A percentile compares a stretch with the other conserved stretches of the same genome.
Conservation (phyloP, 345 rosid species). For the Hibiscus trionum region DNA sequence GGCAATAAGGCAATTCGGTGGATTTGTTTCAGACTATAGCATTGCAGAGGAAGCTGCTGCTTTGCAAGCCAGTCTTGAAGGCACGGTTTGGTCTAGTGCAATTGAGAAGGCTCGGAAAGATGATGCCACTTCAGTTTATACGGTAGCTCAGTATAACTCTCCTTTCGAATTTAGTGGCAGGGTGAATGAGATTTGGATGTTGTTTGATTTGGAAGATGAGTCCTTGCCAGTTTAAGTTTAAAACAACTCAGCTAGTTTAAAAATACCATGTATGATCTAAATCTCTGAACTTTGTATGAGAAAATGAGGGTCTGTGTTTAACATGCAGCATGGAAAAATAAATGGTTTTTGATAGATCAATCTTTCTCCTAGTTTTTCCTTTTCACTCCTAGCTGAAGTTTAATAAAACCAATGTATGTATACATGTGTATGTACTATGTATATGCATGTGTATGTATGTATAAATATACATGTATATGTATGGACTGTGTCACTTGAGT, state of each 20-base stretch:
- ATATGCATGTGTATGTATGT: too few species aligned
- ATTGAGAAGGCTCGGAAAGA: slow-evolving; percentile 39
- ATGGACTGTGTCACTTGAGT: too few species aligned
- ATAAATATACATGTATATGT: too few species aligned
- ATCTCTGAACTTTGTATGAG: background rate
- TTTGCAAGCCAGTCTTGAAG: slow-evolving; percentile 49
- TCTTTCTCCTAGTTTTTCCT: background rate
- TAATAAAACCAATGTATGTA: too few species aligned
- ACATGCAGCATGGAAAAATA: slow-evolving; percentile 2
- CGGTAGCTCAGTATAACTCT: slow-evolving; percentile 80
- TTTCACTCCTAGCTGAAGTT: too few species aligned
- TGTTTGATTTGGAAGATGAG: slow-evolving; percentile 33
- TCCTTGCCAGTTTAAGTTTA: too few species aligned
- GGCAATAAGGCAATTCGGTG: slow-evolving; percentile 69
- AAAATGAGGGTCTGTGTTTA: background rate
- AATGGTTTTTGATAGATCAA: background rate
- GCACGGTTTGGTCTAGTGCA: slow-evolving; percentile 52
- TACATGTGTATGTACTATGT: too few species aligned
- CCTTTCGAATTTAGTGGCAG: slow-evolving; percentile 64
- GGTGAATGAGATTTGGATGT: slow-evolving; percentile 79
- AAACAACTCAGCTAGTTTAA: background rate
- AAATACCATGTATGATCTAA: background rate
- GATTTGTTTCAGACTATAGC: slow-evolving; percentile 50
- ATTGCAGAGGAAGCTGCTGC: slow-evolving; percentile 75
- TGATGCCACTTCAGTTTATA: slow-evolving; percentile 35